phyloP scores from a whole-genome alignment of 208 protist species.

The Blastocrithidia nonstop region DNA sequence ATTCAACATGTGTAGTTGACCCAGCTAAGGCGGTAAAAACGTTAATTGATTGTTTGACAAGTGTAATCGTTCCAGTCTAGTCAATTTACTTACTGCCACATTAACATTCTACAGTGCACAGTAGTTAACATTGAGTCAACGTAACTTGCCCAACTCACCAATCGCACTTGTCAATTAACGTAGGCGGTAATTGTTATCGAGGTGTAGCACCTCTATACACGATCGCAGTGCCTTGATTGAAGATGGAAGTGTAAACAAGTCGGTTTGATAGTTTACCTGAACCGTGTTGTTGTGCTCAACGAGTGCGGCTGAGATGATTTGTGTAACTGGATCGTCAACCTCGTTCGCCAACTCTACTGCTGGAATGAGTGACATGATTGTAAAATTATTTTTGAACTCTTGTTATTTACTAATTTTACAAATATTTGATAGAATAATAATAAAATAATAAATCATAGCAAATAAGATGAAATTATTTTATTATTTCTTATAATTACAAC shows the following conservation, averaged over 20 bases:
- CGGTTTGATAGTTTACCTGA: conserved; percentile 14
- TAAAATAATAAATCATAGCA: no score
- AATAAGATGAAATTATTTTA: no score
- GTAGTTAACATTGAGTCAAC: conserved; percentile 56
- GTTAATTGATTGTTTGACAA: conserved; percentile 48
- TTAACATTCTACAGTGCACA: conserved; percentile 24
- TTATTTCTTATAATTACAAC: no score
- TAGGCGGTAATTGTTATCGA: conserved; percentile 76
- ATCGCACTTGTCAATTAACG: conserved; percentile 22
- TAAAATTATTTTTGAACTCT: no score
- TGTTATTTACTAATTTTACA: no score
- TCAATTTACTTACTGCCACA: conserved; percentile 27
- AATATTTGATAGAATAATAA: no score
- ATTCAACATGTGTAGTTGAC: conserved; percentile 50
- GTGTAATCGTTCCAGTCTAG: conserved; percentile 39
- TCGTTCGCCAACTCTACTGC: no score
- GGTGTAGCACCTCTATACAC: conserved; percentile 49
- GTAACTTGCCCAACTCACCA: conserved; percentile 38
- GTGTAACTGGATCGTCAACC: no score
- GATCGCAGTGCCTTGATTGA: conserved; percentile 23
- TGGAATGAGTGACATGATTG: no score
- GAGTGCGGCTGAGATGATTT: no score
- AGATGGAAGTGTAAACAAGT: conserved; percentile 31
- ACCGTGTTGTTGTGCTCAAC: no score
- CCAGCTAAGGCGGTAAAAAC: conserved; percentile 42